Evolutionary conservation across 352 stramenopile genomes (phyloP), one percentile per base, ranked within the genome.

Genomic region (Thraustochytrium striatum): DNA sequence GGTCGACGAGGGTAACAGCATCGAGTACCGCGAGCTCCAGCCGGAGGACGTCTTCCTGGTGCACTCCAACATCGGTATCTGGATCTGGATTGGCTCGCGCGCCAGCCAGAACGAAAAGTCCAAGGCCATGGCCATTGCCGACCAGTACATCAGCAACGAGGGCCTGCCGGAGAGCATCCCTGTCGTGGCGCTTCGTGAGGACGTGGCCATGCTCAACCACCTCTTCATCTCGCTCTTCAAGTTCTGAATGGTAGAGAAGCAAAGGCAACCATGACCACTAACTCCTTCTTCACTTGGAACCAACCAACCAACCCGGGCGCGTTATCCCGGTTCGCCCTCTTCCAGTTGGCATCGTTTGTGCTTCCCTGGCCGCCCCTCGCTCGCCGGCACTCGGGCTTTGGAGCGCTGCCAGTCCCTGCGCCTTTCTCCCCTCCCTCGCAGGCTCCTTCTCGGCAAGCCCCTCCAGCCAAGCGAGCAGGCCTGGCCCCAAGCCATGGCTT

Each of bases 1-100:
- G 73, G 87, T 91, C 38, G 69, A 43, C 35, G 59, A 93, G 86
- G 1, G 87, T 87, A 88, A 89, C 61, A 84, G 92, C 25, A 78
- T 96, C 13, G 90, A 87, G 2, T 93, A 92, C 81, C 81, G 87
- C 61, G 73, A 91, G 1, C 82, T 98, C 28, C 88, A 92, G 78
- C 87, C 87, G 8, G 85, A 94, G 32, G 90, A 97, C 68, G 92
- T 97, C n/a, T 97, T 94, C 82, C 84, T 98, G 16, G 84, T 98
- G 30, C 92, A 97, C 81, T 83, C 88, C 62, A 90, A 91, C 57
- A 88, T 89, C 78, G 88, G 91, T 21, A 78, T 97, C 21, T 97
- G 91, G 81, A 84, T 97, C 2, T 98, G 92, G 92, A 87, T 97
- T 36, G 94, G 94, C 57, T 92, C 90, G 73, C 84, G 83, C 35